Evolutionary conservation across 2,329 filamentous ascomycete species (phyloP).

Genomic region (Claviceps fusiformis): DNA sequence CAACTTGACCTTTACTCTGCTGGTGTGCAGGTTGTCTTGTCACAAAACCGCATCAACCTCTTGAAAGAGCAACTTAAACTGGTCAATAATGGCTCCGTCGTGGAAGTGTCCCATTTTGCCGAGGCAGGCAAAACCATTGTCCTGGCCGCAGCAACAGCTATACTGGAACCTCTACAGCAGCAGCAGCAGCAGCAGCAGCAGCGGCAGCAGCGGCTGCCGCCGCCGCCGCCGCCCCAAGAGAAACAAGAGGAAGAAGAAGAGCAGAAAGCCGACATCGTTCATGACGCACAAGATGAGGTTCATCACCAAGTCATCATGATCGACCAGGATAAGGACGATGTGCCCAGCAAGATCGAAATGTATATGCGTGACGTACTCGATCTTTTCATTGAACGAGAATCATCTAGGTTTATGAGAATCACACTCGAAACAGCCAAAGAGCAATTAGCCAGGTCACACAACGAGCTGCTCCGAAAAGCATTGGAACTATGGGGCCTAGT

Average conservation of each 20-base stretch:
- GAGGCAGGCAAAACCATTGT: conserved; percentile 31
- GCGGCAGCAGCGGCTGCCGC: background rate
- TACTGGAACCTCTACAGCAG: conserved; percentile 18
- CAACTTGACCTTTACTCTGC: conserved; percentile 50
- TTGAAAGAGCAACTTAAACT: conserved; percentile 38
- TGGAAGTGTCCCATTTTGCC: conserved; percentile 48
- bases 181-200: background rate
- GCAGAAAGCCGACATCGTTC: background rate
- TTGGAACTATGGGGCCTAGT: conserved; percentile 53
- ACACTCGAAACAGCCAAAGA: conserved; percentile 41
- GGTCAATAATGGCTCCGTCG: conserved; percentile 32
- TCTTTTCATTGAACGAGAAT: conserved; percentile 44
- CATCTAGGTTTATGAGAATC: conserved; percentile 45
- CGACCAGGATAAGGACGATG: conserved; percentile 46
- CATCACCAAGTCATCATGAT: conserved; percentile 36
- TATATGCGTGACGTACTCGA: conserved; percentile 47
- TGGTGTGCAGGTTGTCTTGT: conserved; percentile 48
- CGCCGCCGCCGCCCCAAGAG: background rate
- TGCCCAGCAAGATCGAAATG: conserved; percentile 42
- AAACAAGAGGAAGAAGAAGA: background rate
- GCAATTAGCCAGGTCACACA: conserved; percentile 31
- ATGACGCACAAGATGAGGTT: background rate
- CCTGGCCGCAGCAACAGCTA: conserved; percentile 21
- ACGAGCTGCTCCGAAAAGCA: conserved; percentile 41
- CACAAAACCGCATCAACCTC: conserved; percentile 43